Base-by-base conservation (phyloP, 2,329 filamentous ascomycete genomes). In the Fusarium stilboides region DNA sequence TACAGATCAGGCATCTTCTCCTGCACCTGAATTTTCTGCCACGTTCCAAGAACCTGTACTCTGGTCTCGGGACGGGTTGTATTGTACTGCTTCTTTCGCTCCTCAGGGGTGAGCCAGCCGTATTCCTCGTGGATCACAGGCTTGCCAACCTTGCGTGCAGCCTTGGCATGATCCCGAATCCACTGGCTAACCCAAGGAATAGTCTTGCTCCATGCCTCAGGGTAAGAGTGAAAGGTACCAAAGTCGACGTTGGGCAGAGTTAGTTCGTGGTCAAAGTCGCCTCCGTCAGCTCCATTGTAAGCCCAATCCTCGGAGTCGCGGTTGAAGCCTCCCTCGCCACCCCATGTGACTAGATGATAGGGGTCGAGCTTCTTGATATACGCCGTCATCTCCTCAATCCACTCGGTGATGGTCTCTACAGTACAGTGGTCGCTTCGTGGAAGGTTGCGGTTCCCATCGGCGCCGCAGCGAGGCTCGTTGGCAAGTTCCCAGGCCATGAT, bases 341-440 rank as follows among this genome's bases (percentile, higher is more conserved):
- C 89, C 20, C 89, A 82, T 0, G 86, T 85, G 40, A 91, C 88
- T 82, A 91, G 85, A 75, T 91, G 89, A 46, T 83, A 75, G 2
- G 82, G 68, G 72, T 91, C 89, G 8, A 91, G 78, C 5, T 81
- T 84, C 76, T 91, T 90, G 75, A 92, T 87, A 70, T 89, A 91
- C 10, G 81, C 78, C 26, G 86, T 88, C 14, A 85, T 88, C 14
- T 80, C 78, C 13, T 81, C 77, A 20, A 88, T 86, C 89, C 89
- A 92, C 45, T 86, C 81, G 36, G 83, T 85, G 62, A 92, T 82
- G 22, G 89, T 83, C 9, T 83, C 82, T 2, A 86, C 85, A 40
- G 81, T 79, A 74, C 90, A 92, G 14, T 87, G 85, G 15, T 84
- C 81, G 51, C 70, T 72, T 5, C 70, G 59, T 15, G 70, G 70